Evolutionary conservation across 257 asterid species (phyloP), one percentile per base, ranked within the genome.

Genomic region (Solanum tarijense): DNA sequence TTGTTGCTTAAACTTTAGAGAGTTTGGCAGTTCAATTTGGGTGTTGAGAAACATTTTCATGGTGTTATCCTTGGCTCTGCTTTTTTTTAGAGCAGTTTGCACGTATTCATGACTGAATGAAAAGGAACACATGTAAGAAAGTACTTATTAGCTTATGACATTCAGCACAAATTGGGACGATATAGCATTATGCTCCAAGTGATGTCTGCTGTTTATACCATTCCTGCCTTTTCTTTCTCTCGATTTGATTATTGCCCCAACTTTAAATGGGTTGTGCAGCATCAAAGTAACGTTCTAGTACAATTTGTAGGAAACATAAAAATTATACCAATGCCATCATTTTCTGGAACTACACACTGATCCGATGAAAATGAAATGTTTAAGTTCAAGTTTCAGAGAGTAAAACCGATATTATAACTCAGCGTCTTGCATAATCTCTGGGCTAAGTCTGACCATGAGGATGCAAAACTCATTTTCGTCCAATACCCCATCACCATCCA

Each of bases 341-440:
- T 71, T 14, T 31, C 38, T 71, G 39, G 76, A 69, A 7, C 23
- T 29, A 31, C n/a, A 31, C n/a, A 31, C 76, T 69, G 23, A 69
- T 31, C 76, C n/a, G n/a, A 29, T 69, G 76, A 21, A 69, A 69
- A 35, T 69, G 76, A 69, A 68, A 73, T 4, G 20, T 34, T 18
- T 20, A 9, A 18, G 81, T 34, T 34, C 18, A 73, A 25, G 82
- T 73, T 74, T 36, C 20, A 23, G 20, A 1, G 55, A 36, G 14
- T 75, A 36, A 3, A 36, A 3, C 32, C 9, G 32, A 75, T 36
- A 9, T 4, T 36, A 36, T 11, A 92, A 82, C 55, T 94, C 95
- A 2, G 99, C 99, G 72, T 96, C 94, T 16, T 93, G 91, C 98
- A 96, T 95, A 92, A 94, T 93, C 32, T 89, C 98, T 0, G 99